Conservation (phyloP, 73 alveolate genomes). For the Effrenium voratum region DNA sequence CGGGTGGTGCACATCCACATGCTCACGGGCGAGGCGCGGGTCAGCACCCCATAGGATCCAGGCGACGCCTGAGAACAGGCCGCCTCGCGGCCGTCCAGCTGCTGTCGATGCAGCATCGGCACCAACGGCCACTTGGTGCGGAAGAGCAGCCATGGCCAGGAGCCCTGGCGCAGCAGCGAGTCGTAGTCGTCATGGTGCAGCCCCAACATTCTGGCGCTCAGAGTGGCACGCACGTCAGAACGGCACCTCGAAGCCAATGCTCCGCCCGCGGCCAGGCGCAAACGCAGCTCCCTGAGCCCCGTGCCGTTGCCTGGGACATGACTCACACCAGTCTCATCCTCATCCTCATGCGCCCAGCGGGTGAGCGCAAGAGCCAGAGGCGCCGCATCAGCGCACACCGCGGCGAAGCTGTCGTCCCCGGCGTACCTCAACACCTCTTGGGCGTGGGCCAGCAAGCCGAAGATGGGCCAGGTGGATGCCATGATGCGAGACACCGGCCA, state of each 20-base stretch:
- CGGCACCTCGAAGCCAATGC: neutral
- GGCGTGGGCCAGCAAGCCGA: neutral
- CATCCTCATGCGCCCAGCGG: no score
- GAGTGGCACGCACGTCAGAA: neutral
- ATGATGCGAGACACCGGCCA: neutral
- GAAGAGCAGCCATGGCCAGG: neutral
- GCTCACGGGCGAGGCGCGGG: neutral
- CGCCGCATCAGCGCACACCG: neutral
- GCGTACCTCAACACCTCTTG: neutral
- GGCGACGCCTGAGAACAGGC: neutral
- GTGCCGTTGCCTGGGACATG: neutral
- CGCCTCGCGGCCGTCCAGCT: neutral
- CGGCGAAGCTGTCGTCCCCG: neutral
- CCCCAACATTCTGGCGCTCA: neutral
- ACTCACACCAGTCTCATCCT: neutral
- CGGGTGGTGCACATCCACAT: neutral
- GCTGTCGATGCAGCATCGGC: neutral
- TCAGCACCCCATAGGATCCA: neutral
- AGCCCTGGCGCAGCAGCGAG: neutral
- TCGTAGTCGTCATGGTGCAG: neutral
- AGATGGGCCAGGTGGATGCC: neutral
- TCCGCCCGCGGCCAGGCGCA: neutral
- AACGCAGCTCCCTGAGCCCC: neutral
- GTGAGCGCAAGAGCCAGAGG: no score
- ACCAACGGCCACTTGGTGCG: neutral